Conservation (phyloP, 495 filamentous ascomycete genomes). For the Trichoderma asperelloides region DNA sequence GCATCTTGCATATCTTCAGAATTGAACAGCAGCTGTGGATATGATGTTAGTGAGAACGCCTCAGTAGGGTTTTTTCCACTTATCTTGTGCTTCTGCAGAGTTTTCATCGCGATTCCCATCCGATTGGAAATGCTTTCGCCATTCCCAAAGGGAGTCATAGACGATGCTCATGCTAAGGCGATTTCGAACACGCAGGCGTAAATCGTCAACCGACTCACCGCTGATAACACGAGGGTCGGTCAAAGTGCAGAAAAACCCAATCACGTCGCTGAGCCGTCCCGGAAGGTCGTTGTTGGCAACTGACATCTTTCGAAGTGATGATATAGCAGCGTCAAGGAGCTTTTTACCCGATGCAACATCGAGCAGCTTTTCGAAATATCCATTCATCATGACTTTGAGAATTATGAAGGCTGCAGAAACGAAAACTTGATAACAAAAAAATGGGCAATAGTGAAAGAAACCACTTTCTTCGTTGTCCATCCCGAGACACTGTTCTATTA, state of each 20-base stretch:
- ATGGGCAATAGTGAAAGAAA: background rate
- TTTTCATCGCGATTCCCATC: background rate
- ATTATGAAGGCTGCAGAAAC: background rate
- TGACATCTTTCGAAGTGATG: background rate
- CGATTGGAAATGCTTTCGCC: constrained; percentile 1
- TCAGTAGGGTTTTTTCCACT: background rate
- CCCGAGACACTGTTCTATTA: background rate
- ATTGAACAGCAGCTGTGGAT: background rate
- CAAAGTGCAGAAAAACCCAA: background rate
- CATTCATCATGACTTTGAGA: constrained; percentile 1
- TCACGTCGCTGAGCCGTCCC: background rate
- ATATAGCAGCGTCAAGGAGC: background rate
- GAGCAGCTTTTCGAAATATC: background rate
- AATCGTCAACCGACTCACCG: background rate
- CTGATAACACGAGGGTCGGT: constrained; percentile 1
- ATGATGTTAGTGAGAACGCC: background rate
- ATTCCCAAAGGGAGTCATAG: constrained; percentile 1
- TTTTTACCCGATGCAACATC: background rate
- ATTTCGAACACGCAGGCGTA: background rate
- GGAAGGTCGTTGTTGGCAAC: background rate
- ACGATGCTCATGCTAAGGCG: constrained; percentile 4
- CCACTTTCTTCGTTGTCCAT: background rate
- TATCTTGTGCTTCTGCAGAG: background rate
- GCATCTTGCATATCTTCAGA: constrained; percentile 6
- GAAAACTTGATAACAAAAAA: background rate